A percentile compares a stretch with the other conserved stretches of the same genome.
Evolutionary conservation across 2,329 filamentous ascomycete species (phyloP).

Genomic region (Scedosporium dehoogii): DNA sequence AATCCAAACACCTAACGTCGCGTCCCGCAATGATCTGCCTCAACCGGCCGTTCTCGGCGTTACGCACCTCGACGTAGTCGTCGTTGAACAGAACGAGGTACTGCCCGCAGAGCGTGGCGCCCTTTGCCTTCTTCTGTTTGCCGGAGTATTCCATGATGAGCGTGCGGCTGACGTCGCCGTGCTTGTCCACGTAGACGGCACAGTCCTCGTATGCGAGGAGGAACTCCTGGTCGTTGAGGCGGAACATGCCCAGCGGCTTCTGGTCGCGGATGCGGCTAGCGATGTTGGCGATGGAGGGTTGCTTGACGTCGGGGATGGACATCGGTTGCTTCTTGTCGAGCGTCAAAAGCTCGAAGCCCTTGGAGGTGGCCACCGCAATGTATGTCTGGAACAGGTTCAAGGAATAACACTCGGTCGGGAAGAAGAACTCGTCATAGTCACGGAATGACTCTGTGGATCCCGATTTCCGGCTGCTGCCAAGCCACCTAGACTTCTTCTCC

Average conservation of each 20-base stretch:
- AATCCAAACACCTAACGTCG: conserved; percentile 84
- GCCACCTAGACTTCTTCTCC: conserved; percentile 66
- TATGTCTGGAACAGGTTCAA: conserved; percentile 95
- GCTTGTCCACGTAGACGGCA: conserved; percentile 95
- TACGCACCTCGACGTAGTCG: conserved; percentile 94
- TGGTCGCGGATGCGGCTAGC: conserved; percentile 74
- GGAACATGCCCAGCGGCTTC: conserved; percentile 89
- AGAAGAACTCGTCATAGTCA: conserved; percentile 98
- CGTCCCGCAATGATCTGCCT: conserved; percentile 89
- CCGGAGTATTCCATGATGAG: conserved; percentile 99
- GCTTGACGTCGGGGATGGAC: conserved; percentile 80
- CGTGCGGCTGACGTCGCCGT: conserved; percentile 85
- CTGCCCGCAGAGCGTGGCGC: conserved; percentile 80
- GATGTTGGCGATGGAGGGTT: conserved; percentile 73
- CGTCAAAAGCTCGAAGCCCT: conserved; percentile 91
- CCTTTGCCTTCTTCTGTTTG: conserved; percentile 65
- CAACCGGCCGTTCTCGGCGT: conserved; percentile 88
- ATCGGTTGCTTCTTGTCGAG: conserved; percentile 95
- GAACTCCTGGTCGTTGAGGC: conserved; percentile 85
- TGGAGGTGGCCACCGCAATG: conserved; percentile 80
- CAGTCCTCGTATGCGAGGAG: conserved; percentile 91
- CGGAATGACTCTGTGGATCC: conserved; percentile 91
- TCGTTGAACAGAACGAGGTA: conserved; percentile 91
- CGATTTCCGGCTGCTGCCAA: conserved; percentile 43
- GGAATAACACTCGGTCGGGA: conserved; percentile 87